phyloP scores from a whole-genome alignment of 331 rosid genomes.

The Malus hybrid region DNA sequence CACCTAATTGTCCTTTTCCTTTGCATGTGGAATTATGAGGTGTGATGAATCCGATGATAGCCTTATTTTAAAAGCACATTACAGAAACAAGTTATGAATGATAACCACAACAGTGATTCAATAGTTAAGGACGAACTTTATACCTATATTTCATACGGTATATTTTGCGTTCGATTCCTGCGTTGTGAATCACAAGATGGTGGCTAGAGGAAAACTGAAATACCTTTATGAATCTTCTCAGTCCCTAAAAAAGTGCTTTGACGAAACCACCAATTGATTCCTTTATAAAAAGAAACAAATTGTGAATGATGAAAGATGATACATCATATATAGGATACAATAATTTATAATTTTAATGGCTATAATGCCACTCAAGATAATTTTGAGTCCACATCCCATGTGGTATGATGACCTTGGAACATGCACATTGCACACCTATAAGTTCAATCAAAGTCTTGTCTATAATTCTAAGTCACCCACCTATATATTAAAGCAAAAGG shows the following conservation, averaged over 20 bases:
- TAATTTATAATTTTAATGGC: background rate
- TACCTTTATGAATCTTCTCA: too few relatives aligned
- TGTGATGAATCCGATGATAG: background rate
- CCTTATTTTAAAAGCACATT: background rate
- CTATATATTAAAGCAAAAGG: background rate
- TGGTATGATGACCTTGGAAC: background rate
- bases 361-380: background rate
- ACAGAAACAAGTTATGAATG: background rate
- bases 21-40: slow-evolving; percentile 18
- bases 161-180: too few relatives aligned
- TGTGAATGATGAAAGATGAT: background rate
- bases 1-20: slow-evolving; percentile 5
- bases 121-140: too few relatives aligned
- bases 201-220: too few relatives aligned
- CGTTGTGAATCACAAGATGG: too few relatives aligned
- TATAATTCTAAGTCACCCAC: slow-evolving; percentile 8
- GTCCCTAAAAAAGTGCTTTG: too few relatives aligned
- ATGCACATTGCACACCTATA: background rate
- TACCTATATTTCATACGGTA: too few relatives aligned
- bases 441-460: background rate
- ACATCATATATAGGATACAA: background rate
- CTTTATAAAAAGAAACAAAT: too few relatives aligned
- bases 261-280: too few relatives aligned
- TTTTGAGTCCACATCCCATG: slow-evolving; percentile 2
- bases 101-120: too few relatives aligned